Base-by-base conservation (phyloP, 768 basidiomycete genomes). In the Rhodotorula paludigena region DNA sequence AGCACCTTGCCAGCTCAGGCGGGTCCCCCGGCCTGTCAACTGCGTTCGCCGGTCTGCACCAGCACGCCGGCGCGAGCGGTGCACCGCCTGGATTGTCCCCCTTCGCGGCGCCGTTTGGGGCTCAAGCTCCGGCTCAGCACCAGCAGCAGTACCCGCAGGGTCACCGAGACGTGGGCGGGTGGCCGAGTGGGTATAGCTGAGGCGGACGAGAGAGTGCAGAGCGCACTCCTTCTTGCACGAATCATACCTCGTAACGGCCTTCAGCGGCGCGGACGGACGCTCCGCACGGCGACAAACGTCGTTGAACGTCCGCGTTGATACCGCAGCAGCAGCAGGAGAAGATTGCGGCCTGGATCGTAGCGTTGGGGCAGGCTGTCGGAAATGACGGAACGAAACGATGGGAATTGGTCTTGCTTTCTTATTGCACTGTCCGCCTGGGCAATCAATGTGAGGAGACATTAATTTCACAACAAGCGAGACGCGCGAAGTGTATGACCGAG, bases 11-110 rank as follows among this genome's bases (percentile, higher is more conserved):
- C 16, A 15, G 3, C 33, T 8, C 51, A 23, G 28, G 42, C 41
- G 16, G 16, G 23, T 30, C 41, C 7, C 54, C 65, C 10, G 55
- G 60, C 25, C 25, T 67, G 15, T 62, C 66, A 21, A 67, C 66
- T 4, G 66, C 66, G 4, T 57, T 57, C n/a, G 55, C 57, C 5
- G 66, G 66, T 0, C 47, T 58, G 21, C 51, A 35, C 9, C 51
- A 32, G 30, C 51, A 52, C 33, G 18, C 33, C 14, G 20, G 23
- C 8, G 23, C 10, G 9, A 25, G 23, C 16, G 44, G 23, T 3
- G 44, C 11, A 23, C 44, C 42, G 3, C 42, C 49, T 2, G 49
- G 32, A 2, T 21, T 52, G 8, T 52, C 58, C 47, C n/a, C 47
- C 23, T 48, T 49, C 33, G 45, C 47, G 20, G 14, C 30, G 23